Conservation (phyloP, 495 filamentous ascomycete genomes). For the Immersiella caudata region DNA sequence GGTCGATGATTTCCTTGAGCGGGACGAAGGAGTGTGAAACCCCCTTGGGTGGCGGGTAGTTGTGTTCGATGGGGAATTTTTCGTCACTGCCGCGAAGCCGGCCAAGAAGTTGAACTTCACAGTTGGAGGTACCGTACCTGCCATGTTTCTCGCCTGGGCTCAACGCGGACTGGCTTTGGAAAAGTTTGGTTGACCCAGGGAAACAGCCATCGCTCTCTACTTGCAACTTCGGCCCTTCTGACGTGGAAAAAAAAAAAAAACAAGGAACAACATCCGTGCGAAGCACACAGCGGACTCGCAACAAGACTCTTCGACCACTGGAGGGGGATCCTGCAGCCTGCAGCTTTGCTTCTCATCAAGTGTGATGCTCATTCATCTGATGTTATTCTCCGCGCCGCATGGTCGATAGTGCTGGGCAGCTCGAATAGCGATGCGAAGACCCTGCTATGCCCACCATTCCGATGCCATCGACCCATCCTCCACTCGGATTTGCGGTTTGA, state of each 20-base stretch:
- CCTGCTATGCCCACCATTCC: not conserved
- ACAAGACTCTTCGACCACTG: not conserved
- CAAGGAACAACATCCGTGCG: slow-evolving; percentile 9
- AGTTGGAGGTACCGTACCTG: not conserved
- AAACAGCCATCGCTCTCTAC: not conserved
- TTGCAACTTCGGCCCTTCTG: not conserved
- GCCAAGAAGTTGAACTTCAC: not conserved
- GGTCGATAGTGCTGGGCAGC: not conserved
- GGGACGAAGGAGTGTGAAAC: slow-evolving; percentile 24
- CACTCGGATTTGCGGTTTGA: slow-evolving; percentile 18
- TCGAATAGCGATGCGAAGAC: not conserved
- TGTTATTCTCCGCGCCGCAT: slow-evolving; percentile 1
- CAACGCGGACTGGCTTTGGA: not conserved
- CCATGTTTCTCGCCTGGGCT: not conserved
- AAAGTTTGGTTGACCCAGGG: not conserved
- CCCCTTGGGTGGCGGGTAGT: slow-evolving; percentile 13
- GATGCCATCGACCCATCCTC: slow-evolving; percentile 13
- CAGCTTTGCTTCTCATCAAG: not conserved
- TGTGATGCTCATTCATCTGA: slow-evolving; percentile 16
- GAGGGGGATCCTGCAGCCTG: not conserved
- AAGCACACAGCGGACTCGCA: not conserved
- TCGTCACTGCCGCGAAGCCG: not conserved
- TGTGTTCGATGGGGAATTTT: not conserved
- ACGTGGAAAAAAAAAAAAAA: slow-evolving; percentile 1
- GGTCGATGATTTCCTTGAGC: slow-evolving; percentile 21